Evolutionary conservation across 176 grass and related monocot genomes (phyloP).

Genomic region (Aegilops umbellulata): DNA sequence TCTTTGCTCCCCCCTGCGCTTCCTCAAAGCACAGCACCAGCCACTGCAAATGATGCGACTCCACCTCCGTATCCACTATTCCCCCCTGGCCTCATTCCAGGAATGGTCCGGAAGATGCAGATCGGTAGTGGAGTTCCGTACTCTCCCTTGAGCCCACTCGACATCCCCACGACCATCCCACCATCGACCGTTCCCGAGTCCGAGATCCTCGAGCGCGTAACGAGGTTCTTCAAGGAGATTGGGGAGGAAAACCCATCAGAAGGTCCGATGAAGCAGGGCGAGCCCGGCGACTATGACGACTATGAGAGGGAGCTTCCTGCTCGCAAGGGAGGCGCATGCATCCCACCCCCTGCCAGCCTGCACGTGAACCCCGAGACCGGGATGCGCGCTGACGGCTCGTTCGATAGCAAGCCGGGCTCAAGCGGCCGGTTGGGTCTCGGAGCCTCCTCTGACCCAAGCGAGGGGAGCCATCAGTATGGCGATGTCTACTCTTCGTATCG

Average conservation of each 20-base stretch:
- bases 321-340: slow-evolving; percentile 83
- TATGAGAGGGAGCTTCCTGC: slow-evolving; percentile 70
- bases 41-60: slow-evolving; percentile 37
- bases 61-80: slow-evolving; percentile 90
- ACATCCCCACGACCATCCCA: slow-evolving; percentile 86
- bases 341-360: slow-evolving; percentile 78
- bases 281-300: slow-evolving; percentile 55
- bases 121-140: slow-evolving; percentile 94
- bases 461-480: slow-evolving; percentile 77
- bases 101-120: slow-evolving; percentile 98
- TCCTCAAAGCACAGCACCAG: slow-evolving; percentile 30
- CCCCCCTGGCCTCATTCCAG: slow-evolving; percentile 93
- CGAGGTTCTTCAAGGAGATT: slow-evolving; percentile 90
- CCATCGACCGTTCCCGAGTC: slow-evolving; percentile 70
- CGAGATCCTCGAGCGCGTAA: slow-evolving; percentile 76
- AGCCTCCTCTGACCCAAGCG: slow-evolving; percentile 59
- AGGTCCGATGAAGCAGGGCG: slow-evolving; percentile 61
- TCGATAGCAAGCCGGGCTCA: slow-evolving; percentile 62
- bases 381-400: slow-evolving; percentile 62
- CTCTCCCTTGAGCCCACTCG: slow-evolving; percentile 83
- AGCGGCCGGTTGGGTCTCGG: slow-evolving; percentile 73
- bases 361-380: slow-evolving; percentile 80
- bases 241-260: slow-evolving; percentile 91
- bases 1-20: slow-evolving; percentile 20
- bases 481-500: slow-evolving; percentile 89